Conservation (phyloP, 2,329 filamentous ascomycete species). For the Colletotrichum incanum region DNA sequence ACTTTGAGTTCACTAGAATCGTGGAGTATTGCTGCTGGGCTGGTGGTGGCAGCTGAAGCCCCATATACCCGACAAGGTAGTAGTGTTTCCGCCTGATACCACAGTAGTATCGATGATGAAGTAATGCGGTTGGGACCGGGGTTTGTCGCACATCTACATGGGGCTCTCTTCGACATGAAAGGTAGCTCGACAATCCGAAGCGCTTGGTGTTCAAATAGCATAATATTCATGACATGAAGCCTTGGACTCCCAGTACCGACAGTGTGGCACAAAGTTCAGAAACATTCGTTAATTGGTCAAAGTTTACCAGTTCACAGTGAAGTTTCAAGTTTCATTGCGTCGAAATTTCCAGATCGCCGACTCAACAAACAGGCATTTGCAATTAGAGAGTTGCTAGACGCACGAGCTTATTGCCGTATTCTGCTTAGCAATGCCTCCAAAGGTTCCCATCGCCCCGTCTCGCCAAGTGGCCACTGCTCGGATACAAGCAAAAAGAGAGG, state of each 20-base stretch:
- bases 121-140: background rate
- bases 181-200: background rate
- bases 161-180: background rate
- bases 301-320: background rate
- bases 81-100: background rate
- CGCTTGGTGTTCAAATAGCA: background rate
- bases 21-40: too few relatives aligned
- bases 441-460: constrained; percentile 21
- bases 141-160: background rate
- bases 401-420: background rate
- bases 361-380: background rate
- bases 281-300: background rate
- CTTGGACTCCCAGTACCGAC: too few relatives aligned
- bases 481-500: constrained; percentile 35
- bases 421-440: background rate
- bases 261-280: background rate
- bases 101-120: background rate
- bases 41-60: too few relatives aligned
- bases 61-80: too few relatives aligned
- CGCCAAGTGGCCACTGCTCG: constrained; percentile 23
- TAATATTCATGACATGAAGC: background rate
- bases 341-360: constrained; percentile 13
- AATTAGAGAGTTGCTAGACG: constrained; percentile 11
- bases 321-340: constrained; percentile 6
- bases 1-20: too few relatives aligned